Percentiles rank a stretch among this genome's conserved stretches.
These are phyloP conservation scores for Botrytis fragariae DNA, from an alignment of 2,329 filamentous ascomycete species.

Conservation along the genomic window DNA sequence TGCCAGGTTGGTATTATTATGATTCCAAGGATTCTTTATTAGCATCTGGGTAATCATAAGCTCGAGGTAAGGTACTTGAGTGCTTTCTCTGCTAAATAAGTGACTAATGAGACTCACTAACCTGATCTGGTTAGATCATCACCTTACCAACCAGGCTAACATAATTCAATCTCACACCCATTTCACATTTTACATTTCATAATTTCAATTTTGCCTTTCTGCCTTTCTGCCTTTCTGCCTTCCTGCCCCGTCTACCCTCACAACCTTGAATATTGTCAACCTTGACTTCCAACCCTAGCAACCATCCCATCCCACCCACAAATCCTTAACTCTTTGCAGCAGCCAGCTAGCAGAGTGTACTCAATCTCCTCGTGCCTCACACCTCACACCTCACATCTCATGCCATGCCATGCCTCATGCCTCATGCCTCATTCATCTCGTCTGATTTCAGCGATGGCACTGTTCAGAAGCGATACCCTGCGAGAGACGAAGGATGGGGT, in stretches of 20 bases:
- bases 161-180: neutral
- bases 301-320: neutral
- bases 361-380: neutral
- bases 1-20: neutral
- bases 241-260: neutral
- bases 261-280: neutral
- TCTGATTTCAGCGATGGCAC: constrained; percentile 11
- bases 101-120: neutral
- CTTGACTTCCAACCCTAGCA: neutral
- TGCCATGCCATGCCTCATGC: neutral
- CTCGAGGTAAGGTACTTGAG: too few relatives aligned
- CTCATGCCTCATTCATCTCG: neutral
- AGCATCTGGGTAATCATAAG: neutral
- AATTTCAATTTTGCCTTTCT: neutral
- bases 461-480: constrained; percentile 10
- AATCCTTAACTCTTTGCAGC: neutral
- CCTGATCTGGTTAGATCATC: accelerated
- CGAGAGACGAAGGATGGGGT: constrained; percentile 5
- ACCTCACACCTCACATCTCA: neutral
- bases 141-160: neutral
- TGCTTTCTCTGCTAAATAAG: neutral
- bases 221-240: neutral
- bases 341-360: neutral
- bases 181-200: neutral
- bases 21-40: neutral